A percentile compares a stretch with the other conserved stretches of the same genome.
Conservation (phyloP, 2,329 filamentous ascomycete species). For the Talaromyces verruculosus region DNA sequence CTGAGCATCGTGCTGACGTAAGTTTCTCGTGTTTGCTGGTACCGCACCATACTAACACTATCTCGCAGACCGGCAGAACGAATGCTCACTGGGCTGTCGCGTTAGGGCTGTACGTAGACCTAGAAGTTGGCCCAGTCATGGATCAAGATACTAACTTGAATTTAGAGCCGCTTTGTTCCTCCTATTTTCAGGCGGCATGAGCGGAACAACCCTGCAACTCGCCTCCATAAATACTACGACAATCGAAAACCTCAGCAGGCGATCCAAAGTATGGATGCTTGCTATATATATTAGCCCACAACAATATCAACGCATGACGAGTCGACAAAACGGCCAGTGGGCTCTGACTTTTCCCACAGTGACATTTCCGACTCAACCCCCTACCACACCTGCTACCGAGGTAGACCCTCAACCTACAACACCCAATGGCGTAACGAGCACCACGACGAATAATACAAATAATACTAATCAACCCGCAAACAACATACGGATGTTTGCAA, state of each 20-base stretch:
- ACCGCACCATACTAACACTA: constrained; percentile 22
- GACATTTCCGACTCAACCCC: constrained; percentile 38
- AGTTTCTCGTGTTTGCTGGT: constrained; percentile 13
- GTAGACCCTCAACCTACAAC: neutral
- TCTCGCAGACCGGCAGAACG: constrained; percentile 39
- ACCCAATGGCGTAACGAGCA: constrained; percentile 8
- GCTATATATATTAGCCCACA: constrained; percentile 61
- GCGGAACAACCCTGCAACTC: constrained; percentile 67
- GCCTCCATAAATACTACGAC: constrained; percentile 75
- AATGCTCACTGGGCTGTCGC: constrained; percentile 66
- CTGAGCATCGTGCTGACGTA: constrained; percentile 46
- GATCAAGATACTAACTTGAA: constrained; percentile 23
- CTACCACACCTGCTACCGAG: neutral
- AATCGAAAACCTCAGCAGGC: constrained; percentile 70
- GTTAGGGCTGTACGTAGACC: constrained; percentile 58
- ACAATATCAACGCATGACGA: constrained; percentile 32
- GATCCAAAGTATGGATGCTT: constrained; percentile 65
- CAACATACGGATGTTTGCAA: constrained; percentile 70
- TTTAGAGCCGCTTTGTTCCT: constrained; percentile 65
- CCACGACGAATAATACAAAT: constrained; percentile 18
- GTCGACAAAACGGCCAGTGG: constrained; percentile 33
- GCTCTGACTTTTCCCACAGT: constrained; percentile 41
- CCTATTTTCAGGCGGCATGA: constrained; percentile 79
- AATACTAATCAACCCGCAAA: constrained; percentile 42
- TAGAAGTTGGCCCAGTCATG: constrained; percentile 12